A percentile compares a stretch with the other conserved stretches of the same genome.
These are phyloP conservation scores for Glycine tomentella DNA, from an alignment of 306 rosid species.

Conservation along the genomic window DNA sequence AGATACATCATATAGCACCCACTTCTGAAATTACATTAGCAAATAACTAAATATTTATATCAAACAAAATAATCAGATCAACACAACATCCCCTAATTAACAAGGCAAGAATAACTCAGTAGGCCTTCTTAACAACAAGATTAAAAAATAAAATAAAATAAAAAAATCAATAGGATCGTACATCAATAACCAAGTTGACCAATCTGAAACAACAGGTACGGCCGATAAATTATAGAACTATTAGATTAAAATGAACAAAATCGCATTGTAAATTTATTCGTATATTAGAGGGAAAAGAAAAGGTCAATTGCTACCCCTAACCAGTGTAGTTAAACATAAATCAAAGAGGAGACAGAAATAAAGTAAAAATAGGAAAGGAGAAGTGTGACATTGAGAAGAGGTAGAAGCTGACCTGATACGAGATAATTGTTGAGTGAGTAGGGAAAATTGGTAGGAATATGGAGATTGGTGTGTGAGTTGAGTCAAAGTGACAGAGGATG, in stretches of 20 bases:
- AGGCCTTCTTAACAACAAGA: background rate
- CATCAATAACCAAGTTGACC: conserved; percentile 23
- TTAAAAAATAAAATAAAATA: background rate
- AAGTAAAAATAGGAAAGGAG: no score
- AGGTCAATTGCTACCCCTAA: background rate
- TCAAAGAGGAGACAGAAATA: background rate
- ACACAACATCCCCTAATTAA: background rate
- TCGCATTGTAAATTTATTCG: background rate
- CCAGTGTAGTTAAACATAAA: background rate
- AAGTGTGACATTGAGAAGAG: no score
- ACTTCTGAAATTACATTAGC: background rate
- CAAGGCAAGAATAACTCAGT: background rate
- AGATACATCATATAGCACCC: background rate
- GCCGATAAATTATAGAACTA: background rate
- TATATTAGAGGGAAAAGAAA: background rate
- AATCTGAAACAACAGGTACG: background rate
- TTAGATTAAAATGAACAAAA: background rate
- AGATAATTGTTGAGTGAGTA: background rate
- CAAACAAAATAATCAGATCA: background rate
- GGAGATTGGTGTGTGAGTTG: no score
- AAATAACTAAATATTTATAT: background rate
- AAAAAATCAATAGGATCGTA: background rate
- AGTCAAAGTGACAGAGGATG: background rate
- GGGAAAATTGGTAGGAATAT: no score
- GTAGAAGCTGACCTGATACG: background rate